Evolutionary conservation across 192 early-diverging fungal genomes (phyloP).

Genomic region (Rhizophlyctis rosea): DNA sequence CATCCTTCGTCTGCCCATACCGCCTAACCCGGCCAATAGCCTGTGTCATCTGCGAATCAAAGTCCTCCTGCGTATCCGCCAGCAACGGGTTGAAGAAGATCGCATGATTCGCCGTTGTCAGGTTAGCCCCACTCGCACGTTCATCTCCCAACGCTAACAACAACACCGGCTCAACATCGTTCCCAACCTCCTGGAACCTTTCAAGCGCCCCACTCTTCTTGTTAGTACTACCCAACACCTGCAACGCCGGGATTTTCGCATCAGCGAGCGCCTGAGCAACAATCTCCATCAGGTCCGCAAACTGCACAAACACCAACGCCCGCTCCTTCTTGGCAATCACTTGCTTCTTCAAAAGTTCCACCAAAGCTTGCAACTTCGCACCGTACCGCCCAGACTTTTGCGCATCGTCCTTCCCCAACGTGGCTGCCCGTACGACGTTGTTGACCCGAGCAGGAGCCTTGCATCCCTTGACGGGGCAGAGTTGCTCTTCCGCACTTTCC

Average conservation of each 20-base stretch:
- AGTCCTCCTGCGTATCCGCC: constrained; percentile 29
- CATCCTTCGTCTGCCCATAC: constrained; percentile 45
- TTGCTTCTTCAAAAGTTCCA: constrained; percentile 11
- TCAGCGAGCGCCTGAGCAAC: constrained; percentile 32
- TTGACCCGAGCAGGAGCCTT: constrained; percentile 30
- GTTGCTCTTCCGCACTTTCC: constrained; percentile 20
- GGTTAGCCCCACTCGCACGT: constrained; percentile 43
- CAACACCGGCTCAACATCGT: constrained; percentile 22
- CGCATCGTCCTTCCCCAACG: constrained; percentile 17
- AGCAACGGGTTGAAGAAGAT: constrained; percentile 42
- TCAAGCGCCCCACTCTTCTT: constrained; percentile 21
- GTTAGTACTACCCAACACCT: constrained; percentile 36
- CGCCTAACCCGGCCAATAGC: constrained; percentile 43
- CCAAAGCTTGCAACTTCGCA: constrained; percentile 30
- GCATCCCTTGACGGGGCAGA: constrained; percentile 34
- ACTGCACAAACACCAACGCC: constrained; percentile 43
- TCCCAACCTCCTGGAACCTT: constrained; percentile 26
- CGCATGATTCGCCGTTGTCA: constrained; percentile 45
- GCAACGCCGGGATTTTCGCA: constrained; percentile 25
- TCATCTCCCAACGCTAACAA: constrained; percentile 43
- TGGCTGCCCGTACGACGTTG: constrained; percentile 25
- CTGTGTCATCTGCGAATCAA: constrained; percentile 38
- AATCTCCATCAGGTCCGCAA: constrained; percentile 33
- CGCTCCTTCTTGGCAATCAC: constrained; percentile 33
- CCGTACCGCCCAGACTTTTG: constrained; percentile 27